phyloP scores from a whole-genome alignment of 1,284 basidiomycete genomes.

The Moesziomyces sp. region DNA sequence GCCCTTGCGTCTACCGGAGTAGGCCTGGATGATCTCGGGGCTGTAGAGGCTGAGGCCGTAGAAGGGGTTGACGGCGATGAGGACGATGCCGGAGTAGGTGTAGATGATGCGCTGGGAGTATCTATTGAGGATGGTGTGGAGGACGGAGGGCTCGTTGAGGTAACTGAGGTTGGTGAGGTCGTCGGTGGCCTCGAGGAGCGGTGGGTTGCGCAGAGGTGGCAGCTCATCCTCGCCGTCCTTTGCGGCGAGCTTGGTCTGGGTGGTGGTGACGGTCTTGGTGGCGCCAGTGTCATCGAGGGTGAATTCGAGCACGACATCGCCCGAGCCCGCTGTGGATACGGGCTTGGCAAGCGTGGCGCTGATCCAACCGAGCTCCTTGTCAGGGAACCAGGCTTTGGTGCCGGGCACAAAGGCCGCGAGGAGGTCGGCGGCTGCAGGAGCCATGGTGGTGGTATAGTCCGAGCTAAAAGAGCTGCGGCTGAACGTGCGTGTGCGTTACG shows the following conservation, averaged over 20 bases:
- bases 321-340: slow-evolving; percentile 37
- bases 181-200: slow-evolving; percentile 93
- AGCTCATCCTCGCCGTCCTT: slow-evolving; percentile 69
- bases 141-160: slow-evolving; percentile 93
- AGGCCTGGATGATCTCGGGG: slow-evolving; percentile 96
- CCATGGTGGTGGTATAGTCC: slow-evolving; percentile 20
- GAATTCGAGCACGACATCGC: slow-evolving; percentile 57
- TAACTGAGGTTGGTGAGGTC: slow-evolving; percentile 97
- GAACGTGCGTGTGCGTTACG: too few relatives aligned
- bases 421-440: slow-evolving; percentile 45
- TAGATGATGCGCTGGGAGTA: slow-evolving; percentile 98
- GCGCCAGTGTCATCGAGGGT: slow-evolving; percentile 61
- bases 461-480: too few relatives aligned
- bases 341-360: slow-evolving; percentile 80
- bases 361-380: slow-evolving; percentile 92
- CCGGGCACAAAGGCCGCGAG: slow-evolving; percentile 67
- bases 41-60: slow-evolving; percentile 79
- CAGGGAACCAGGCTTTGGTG: slow-evolving; percentile 76
- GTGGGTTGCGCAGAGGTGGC: slow-evolving; percentile 95
- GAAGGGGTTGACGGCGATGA: slow-evolving; percentile 99
- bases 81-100: slow-evolving; percentile 96
- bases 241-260: slow-evolving; percentile 49
- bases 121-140: slow-evolving; percentile 95
- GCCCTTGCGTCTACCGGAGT: slow-evolving; percentile 88
- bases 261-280: slow-evolving; percentile 56